Evolutionary conservation across 2,329 filamentous ascomycete genomes (phyloP).

Genomic region (Xylariaceae sp.): DNA sequence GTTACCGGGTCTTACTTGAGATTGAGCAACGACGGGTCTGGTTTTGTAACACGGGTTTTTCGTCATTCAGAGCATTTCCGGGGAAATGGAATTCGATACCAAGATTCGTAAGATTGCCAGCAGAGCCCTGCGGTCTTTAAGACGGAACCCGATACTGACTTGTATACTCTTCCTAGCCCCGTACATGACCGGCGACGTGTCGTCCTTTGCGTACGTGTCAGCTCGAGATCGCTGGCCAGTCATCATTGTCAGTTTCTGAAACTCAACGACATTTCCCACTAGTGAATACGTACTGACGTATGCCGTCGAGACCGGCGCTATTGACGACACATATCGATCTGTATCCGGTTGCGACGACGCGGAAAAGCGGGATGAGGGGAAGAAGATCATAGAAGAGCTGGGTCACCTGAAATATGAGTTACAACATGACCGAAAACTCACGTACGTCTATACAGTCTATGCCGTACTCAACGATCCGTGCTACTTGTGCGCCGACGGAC

Average conservation of each 20-base stretch:
- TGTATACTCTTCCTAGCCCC: constrained; percentile 56
- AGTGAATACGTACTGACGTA: constrained; percentile 2
- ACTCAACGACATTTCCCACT: not conserved
- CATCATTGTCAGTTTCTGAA: constrained; percentile 70
- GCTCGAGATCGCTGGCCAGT: constrained; percentile 89
- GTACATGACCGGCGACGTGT: constrained; percentile 78
- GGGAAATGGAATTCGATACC: constrained; percentile 71
- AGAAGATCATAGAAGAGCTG: constrained; percentile 78
- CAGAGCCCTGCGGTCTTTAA: not conserved
- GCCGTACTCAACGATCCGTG: not conserved
- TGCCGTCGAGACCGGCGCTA: constrained; percentile 72
- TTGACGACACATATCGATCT: constrained; percentile 90
- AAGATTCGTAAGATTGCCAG: constrained; percentile 63
- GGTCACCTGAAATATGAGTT: constrained; percentile 90
- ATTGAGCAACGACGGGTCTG: not conserved
- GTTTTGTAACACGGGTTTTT: not conserved
- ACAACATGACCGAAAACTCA: constrained; percentile 81
- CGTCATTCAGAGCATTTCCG: not conserved
- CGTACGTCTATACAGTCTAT: constrained; percentile 55
- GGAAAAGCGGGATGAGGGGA: constrained; percentile 76
- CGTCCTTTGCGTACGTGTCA: constrained; percentile 84
- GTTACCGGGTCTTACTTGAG: not conserved
- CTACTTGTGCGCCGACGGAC: not conserved
- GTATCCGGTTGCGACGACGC: constrained; percentile 62
- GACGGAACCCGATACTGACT: not conserved